Evolutionary conservation across 2,329 filamentous ascomycete genomes (phyloP).

Genomic region (Mollisia scopiformis): DNA sequence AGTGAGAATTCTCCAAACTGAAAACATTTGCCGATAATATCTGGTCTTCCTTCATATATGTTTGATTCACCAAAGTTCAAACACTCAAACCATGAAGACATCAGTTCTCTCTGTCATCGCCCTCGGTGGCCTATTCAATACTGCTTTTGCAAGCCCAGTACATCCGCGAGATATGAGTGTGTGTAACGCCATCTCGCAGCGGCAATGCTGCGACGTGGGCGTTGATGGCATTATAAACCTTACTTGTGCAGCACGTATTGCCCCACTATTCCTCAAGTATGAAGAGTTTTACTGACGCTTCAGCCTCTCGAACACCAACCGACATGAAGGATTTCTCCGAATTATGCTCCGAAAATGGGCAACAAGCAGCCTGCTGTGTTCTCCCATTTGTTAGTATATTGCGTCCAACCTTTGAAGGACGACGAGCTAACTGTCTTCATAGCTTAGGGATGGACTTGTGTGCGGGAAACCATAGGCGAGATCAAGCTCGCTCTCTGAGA

Average conservation of each 20-base stretch:
- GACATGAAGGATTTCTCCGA: neutral
- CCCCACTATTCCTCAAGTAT: neutral
- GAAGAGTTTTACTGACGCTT: neutral
- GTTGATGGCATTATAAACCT: neutral
- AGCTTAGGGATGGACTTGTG: neutral
- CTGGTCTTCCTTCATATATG: neutral
- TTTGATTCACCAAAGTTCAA: neutral
- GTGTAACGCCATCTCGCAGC: neutral
- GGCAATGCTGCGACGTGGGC: neutral
- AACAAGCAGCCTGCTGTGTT: slow-evolving; percentile 2
- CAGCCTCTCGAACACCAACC: neutral
- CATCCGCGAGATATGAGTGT: neutral
- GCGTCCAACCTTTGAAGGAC: neutral
- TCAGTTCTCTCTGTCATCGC: neutral
- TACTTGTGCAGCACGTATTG: neutral
- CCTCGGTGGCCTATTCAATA: neutral
- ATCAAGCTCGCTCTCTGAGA: no score
- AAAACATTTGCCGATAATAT: neutral
- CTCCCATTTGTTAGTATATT: neutral
- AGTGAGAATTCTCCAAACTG: neutral
- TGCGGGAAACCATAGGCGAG: neutral
- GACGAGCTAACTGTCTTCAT: neutral
- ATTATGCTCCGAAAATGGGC: neutral
- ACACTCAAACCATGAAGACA: neutral
- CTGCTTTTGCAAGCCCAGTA: neutral